Percentiles rank a stretch among this genome's conserved stretches.
Conservation (phyloP, 352 stramenopile species). For the Globisporangium cederbergense region DNA sequence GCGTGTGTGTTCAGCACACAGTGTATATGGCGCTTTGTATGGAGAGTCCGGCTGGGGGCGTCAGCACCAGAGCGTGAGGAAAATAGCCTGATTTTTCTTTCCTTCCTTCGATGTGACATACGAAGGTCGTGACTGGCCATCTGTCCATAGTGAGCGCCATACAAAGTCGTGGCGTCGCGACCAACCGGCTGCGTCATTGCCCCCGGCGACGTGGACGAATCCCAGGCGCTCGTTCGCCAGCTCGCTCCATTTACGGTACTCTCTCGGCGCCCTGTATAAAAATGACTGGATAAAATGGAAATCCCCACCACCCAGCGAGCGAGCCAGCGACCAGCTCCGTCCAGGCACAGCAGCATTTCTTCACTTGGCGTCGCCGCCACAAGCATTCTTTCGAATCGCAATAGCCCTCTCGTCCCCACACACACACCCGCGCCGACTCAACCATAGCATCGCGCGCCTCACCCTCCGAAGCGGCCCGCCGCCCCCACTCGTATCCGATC, state of each 20-base stretch:
- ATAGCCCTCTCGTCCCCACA: not conserved
- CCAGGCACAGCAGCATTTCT: not conserved
- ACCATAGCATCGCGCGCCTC: constrained; percentile 7
- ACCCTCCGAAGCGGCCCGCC: constrained; percentile 3
- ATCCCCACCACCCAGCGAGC: not conserved
- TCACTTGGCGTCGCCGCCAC: constrained; percentile 10
- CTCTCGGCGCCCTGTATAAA: not conserved
- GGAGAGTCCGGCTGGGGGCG: not conserved
- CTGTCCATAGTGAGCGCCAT: constrained; percentile 8
- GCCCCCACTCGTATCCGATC: not conserved
- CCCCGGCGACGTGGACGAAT: constrained; percentile 14
- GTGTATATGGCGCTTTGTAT: not conserved
- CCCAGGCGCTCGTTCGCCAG: constrained; percentile 8
- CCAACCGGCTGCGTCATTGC: not conserved
- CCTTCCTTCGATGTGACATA: no score
- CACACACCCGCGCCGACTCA: not conserved
- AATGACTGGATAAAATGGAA: constrained; percentile 17
- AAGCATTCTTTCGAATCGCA: not conserved
- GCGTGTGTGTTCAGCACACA: not conserved
- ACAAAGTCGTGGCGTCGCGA: constrained; percentile 1
- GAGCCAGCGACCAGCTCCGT: not conserved
- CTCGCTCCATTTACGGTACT: not conserved
- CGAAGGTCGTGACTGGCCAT: not conserved
- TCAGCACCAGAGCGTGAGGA: not conserved
- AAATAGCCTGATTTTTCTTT: not conserved